Conservation (phyloP, 2,329 filamentous ascomycete species). For the Curvularia sp. region DNA sequence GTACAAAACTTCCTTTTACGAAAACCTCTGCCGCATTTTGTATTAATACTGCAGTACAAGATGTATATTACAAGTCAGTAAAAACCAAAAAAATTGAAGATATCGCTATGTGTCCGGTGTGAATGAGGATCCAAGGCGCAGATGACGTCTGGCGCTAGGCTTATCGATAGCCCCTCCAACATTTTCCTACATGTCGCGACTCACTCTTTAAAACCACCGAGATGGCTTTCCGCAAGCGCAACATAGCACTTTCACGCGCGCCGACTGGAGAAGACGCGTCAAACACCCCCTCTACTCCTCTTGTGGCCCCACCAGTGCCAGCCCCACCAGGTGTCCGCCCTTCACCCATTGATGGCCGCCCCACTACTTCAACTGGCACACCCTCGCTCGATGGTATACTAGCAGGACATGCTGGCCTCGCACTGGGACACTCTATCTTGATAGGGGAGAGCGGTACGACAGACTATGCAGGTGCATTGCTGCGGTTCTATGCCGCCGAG, state of each 20-base stretch:
- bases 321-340: slow-evolving; percentile 68
- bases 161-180: slow-evolving; percentile 21
- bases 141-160: slow-evolving; percentile 2
- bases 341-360: slow-evolving; percentile 85
- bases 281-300: slow-evolving; percentile 17
- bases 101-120: neutral
- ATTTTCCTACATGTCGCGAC: slow-evolving; percentile 21
- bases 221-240: slow-evolving; percentile 75
- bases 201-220: slow-evolving; percentile 5
- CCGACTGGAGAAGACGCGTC: slow-evolving; percentile 29
- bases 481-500: slow-evolving; percentile 91
- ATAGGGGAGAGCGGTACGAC: slow-evolving; percentile 91
- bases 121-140: neutral
- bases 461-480: slow-evolving; percentile 84
- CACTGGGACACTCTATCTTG: slow-evolving; percentile 80
- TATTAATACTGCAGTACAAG: neutral
- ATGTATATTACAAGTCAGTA: neutral
- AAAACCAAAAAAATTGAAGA: neutral
- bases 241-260: slow-evolving; percentile 62
- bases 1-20: neutral
- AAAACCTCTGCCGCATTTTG: neutral
- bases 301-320: slow-evolving; percentile 23
- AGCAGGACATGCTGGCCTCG: slow-evolving; percentile 84
- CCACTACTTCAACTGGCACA: slow-evolving; percentile 90
- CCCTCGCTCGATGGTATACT: slow-evolving; percentile 83